Evolutionary conservation across 2,329 filamentous ascomycete species (phyloP), one percentile per base, ranked within the genome.

Genomic region (Simplicillium aogashimaense): DNA sequence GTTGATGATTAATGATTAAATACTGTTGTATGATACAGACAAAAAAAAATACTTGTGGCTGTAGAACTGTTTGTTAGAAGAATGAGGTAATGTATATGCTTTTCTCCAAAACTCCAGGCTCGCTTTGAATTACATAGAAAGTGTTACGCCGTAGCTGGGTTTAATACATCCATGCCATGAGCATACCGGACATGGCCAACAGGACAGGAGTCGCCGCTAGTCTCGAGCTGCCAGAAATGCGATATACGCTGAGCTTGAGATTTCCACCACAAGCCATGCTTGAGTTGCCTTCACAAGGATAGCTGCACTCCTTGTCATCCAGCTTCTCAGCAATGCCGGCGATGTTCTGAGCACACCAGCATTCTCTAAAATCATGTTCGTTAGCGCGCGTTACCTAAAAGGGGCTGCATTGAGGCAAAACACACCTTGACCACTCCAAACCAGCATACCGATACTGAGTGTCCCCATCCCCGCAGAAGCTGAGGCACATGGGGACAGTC

Each of bases 271-370:
- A 81, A 2, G 69, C 59, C 37, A 71, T 63, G 2, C 56, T 61
- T 13, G 56, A 55, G 51, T 76, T 69, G 2, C 74, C 76, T 35
- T 70, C 65, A 47, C 77, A 81, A 0, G 70, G 56, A 28, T 69
- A 62, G 42, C 68, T 56, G 55, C 76, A 81, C 3, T 58, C 57
- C 14, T 47, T 48, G 16, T 77, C 73, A 25, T 62, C 49, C 9
- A 76, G 53, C 44, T 65, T 64, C 9, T 50, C 53, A 13, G 71
- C 65, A 17, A 75, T 61, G 8, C 57, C 54, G 8, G 65, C 66
- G n/a, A 80, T 50, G 36, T 59, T 59, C 14, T 67, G 59, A 16
- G 70, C 64, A 54, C 77, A 81, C 67, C 73, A 80, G 64, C 76
- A 81, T 59, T 79, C 74, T 40, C 72, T 74, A 29, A 29, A 38